These are phyloP conservation scores for Scheffersomyces lignicola DNA, from an alignment of 1,139 yeast genomes.

Conservation along the genomic window DNA sequence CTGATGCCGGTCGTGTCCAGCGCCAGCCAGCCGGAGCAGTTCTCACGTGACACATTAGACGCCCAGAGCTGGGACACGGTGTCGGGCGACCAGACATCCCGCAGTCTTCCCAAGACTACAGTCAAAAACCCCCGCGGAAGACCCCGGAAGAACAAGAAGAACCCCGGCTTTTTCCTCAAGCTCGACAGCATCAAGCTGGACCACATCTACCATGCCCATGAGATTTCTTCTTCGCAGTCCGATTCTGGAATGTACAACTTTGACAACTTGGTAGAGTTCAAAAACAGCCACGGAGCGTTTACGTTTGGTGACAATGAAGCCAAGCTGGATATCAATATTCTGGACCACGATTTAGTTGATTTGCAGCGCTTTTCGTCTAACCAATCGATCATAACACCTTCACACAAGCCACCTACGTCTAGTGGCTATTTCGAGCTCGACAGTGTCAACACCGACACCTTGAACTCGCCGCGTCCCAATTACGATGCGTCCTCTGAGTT, in stretches of 20 bases:
- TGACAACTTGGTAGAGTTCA: neutral
- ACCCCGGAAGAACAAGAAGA: constrained; percentile 12
- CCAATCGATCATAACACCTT: constrained; percentile 31
- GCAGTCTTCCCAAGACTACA: no score
- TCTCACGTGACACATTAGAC: no score
- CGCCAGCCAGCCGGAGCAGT: no score
- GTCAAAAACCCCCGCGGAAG: constrained; percentile 12
- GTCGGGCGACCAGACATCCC: no score
- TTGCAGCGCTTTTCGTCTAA: constrained; percentile 8
- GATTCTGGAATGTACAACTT: constrained; percentile 15
- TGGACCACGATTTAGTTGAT: constrained; percentile 10
- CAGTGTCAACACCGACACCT: constrained; percentile 6
- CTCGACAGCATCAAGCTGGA: constrained; percentile 13
- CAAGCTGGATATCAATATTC: constrained; percentile 8
- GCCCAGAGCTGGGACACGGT: no score
- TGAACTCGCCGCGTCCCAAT: constrained; percentile 14
- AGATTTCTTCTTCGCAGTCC: constrained; percentile 15
- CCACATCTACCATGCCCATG: constrained; percentile 6
- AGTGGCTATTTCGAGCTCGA: constrained; percentile 35
- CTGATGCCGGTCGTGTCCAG: no score
- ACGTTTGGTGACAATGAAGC: neutral
- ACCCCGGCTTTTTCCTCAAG: constrained; percentile 15
- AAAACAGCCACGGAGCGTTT: neutral
- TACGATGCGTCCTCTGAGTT: constrained; percentile 11
- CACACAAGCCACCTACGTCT: constrained; percentile 41